phyloP scores from a whole-genome alignment of 177 flowering plant genomes.

The Tripterygium wilfordii region DNA sequence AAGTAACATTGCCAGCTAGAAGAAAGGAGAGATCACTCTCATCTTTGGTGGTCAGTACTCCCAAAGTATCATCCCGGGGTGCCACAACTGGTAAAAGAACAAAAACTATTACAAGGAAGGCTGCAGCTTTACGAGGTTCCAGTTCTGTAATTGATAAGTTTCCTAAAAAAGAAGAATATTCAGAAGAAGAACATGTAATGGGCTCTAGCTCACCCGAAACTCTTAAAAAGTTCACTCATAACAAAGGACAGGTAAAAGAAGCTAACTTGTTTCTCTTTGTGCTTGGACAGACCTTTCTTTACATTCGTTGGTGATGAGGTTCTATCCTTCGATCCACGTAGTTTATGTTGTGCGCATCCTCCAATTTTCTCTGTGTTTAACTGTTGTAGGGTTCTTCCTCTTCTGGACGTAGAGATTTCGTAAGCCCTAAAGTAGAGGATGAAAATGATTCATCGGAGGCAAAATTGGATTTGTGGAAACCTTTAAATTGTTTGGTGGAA shows the following conservation, averaged over 20 bases:
- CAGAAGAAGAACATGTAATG: slow-evolving; percentile 43
- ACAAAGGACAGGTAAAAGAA: slow-evolving; percentile 54
- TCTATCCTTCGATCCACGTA: too few relatives aligned
- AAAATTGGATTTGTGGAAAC: slow-evolving; percentile 82
- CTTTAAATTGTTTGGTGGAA: slow-evolving; percentile 80
- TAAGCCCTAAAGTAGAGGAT: slow-evolving; percentile 32
- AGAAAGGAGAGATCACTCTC: slow-evolving; percentile 84
- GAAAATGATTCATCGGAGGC: slow-evolving; percentile 44
- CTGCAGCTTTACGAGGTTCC: slow-evolving; percentile 47
- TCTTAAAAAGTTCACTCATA: slow-evolving; percentile 41
- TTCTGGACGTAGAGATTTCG: slow-evolving; percentile 37
- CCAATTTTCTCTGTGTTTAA: too few relatives aligned
- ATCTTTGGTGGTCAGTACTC: slow-evolving; percentile 59
- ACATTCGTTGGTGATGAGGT: too few relatives aligned
- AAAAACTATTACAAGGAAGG: slow-evolving; percentile 60
- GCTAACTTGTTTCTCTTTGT: neutral
- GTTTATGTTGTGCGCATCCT: too few relatives aligned
- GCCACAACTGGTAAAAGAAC: slow-evolving; percentile 81
- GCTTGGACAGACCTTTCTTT: neutral
- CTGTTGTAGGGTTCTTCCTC: slow-evolving; percentile 47
- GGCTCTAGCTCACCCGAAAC: slow-evolving; percentile 68
- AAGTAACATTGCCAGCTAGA: slow-evolving; percentile 50
- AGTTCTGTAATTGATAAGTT: slow-evolving; percentile 42
- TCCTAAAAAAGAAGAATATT: slow-evolving; percentile 49
- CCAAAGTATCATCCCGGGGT: slow-evolving; percentile 55